These are phyloP conservation scores for Microstegium vimineum DNA, from an alignment of 176 grass and related monocot species.

Conservation along the genomic window DNA sequence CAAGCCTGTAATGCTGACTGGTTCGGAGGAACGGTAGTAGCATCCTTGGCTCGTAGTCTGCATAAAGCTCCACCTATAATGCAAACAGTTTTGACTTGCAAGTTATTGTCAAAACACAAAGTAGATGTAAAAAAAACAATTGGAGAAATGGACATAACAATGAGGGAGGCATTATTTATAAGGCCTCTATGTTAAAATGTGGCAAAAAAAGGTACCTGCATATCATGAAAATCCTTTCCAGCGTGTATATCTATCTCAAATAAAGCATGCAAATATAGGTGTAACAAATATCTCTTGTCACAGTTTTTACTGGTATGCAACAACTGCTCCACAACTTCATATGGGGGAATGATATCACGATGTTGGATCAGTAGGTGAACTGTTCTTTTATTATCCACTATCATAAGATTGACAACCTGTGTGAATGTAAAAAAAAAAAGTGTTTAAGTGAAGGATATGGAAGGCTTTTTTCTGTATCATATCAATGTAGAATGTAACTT, in stretches of 20 bases:
- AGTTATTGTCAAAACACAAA: slow-evolving; percentile 18
- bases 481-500: not conserved
- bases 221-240: slow-evolving; percentile 88
- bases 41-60: slow-evolving; percentile 83
- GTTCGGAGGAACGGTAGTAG: slow-evolving; percentile 86
- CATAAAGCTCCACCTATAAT: slow-evolving; percentile 89
- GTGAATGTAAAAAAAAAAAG: not conserved
- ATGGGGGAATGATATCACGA: slow-evolving; percentile 77
- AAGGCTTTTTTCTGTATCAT: not conserved
- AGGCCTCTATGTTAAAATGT: not conserved
- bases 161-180: not conserved
- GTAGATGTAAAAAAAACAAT: not conserved
- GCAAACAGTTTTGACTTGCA: slow-evolving; percentile 15
- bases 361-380: slow-evolving; percentile 77
- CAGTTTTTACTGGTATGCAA: slow-evolving; percentile 56
- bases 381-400: slow-evolving; percentile 72
- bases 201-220: slow-evolving; percentile 57
- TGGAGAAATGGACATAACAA: not conserved
- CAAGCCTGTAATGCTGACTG: slow-evolving; percentile 90
- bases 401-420: slow-evolving; percentile 89
- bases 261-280: slow-evolving; percentile 85
- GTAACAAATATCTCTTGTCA: slow-evolving; percentile 67
- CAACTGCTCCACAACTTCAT: slow-evolving; percentile 76
- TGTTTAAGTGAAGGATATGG: not conserved
- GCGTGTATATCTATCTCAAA: slow-evolving; percentile 85